Evolutionary conservation across 2,329 filamentous ascomycete species (phyloP), one percentile per base, ranked within the genome.

Genomic region (Scytalidium sp.): DNA sequence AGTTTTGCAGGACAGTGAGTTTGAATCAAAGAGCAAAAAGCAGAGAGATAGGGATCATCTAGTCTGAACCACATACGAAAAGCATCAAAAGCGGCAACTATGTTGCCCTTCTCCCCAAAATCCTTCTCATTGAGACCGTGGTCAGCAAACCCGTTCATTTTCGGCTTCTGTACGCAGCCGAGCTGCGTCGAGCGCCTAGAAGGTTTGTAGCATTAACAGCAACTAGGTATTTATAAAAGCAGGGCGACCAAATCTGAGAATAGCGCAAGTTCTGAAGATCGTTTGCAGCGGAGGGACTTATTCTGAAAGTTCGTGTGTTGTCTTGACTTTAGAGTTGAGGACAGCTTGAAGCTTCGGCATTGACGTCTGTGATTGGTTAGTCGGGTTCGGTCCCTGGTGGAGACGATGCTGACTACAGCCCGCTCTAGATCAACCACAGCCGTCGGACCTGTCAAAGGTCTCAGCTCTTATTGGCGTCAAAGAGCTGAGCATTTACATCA

Each of bases 41-140:
- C 6, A 13, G n/a, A 23, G 15, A 36, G 36, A 46, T 8, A 25
- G 2, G 3, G 22, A 29, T 19, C n/a, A n/a, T n/a, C n/a, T n/a
- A n/a, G n/a, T n/a, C n/a, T n/a, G n/a, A n/a, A n/a, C n/a, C n/a
- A 78, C 88, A 66, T 81, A 96, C 91, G 93, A 69, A 99, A 99
- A 58, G 92, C 93, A 75, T 99, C 94, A 71, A 99, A 99, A 52
- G 93, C 91, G 70, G 85, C 86, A 63, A 96, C 83, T 50, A 86
- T 80, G 68, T 72, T 76, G 49, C 81, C 78, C 50, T 76, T 77
- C 60, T 89, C 85, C 64, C 82, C 88, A 73, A 96, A 96, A 56
- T 82, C 75, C 68, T 88, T 87, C 62, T 96, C 91, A 64, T 91
- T 80, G 60, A 92, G 79, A 58, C 76, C 76, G 60, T 81, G 78